Conservation (phyloP, 1,139 yeast species). For the Nakaseomyces kungkrabaensis region DNA sequence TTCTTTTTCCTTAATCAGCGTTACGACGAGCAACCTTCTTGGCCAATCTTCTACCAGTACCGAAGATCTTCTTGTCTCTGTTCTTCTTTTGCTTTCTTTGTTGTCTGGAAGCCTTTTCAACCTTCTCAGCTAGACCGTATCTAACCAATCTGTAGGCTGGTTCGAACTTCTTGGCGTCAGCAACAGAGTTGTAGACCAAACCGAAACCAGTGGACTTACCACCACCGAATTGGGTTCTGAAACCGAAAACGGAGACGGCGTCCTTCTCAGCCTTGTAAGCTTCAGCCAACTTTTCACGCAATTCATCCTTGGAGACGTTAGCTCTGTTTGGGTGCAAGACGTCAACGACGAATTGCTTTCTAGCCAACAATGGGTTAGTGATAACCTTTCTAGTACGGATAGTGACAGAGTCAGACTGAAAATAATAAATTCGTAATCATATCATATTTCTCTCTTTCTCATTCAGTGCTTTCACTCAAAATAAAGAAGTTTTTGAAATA, state of each 20-base stretch:
- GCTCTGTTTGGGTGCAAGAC: constrained; percentile 99
- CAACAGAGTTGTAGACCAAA: constrained; percentile 95
- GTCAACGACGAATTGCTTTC: constrained; percentile 99
- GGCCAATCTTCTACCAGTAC: constrained; percentile 95
- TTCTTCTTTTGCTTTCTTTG: constrained; percentile 99
- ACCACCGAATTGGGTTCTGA: constrained; percentile 99
- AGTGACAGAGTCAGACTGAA: constrained; percentile 85
- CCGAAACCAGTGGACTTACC: constrained; percentile 99
- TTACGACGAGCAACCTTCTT: constrained; percentile 67
- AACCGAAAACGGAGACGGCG: constrained; percentile 96
- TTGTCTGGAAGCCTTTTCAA: constrained; percentile 97
- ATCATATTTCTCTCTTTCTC: no score
- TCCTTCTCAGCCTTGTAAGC: constrained; percentile 98
- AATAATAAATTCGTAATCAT: background rate
- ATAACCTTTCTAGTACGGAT: constrained; percentile 99
- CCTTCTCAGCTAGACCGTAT: constrained; percentile 94
- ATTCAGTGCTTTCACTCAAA: constrained; percentile 35
- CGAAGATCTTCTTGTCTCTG: constrained; percentile 98
- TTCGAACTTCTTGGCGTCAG: constrained; percentile 97
- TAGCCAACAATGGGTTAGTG: constrained; percentile 98
- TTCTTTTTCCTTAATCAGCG: constrained; percentile 31
- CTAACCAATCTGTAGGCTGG: constrained; percentile 99
- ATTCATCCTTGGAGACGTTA: constrained; percentile 98
- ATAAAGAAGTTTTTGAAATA: no score
- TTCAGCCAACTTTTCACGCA: constrained; percentile 94